Conservation (phyloP, 176 grass and related monocot species). For the Rhynchospora breviuscula region DNA sequence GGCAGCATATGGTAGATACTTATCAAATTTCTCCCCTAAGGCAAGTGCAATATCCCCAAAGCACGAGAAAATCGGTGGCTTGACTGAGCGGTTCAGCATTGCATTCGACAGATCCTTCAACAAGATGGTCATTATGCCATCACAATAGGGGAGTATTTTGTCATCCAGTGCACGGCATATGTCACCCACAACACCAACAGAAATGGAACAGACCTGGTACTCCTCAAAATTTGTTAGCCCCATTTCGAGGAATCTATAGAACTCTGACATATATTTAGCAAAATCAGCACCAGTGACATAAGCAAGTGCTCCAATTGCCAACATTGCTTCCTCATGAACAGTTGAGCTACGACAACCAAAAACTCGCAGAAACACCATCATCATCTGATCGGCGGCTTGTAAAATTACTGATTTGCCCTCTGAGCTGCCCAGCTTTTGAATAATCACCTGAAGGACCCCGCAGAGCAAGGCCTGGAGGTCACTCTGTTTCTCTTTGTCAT, state of each 20-base stretch:
- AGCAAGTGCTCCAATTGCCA: conserved; percentile 81
- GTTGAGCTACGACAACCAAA: conserved; percentile 72
- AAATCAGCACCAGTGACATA: conserved; percentile 86
- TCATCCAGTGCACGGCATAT: conserved; percentile 77
- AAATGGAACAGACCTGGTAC: conserved; percentile 86
- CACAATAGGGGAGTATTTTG: conserved; percentile 73
- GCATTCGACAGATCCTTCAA: conserved; percentile 79
- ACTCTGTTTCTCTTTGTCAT: conserved; percentile 67
- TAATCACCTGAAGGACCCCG: conserved; percentile 80
- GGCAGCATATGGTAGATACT: conserved; percentile 73
- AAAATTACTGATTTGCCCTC: conserved; percentile 59
- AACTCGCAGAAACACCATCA: conserved; percentile 69
- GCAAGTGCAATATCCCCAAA: conserved; percentile 90
- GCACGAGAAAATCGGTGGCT: conserved; percentile 76
- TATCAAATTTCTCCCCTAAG: conserved; percentile 83
- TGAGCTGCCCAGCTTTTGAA: conserved; percentile 73
- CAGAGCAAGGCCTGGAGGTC: conserved; percentile 82
- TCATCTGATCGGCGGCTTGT: conserved; percentile 72
- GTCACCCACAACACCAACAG: conserved; percentile 84
- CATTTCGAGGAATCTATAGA: conserved; percentile 75
- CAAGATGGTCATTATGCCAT: conserved; percentile 82
- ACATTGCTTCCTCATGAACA: conserved; percentile 96
- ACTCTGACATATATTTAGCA: conserved; percentile 71
- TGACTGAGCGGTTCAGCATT: conserved; percentile 74
- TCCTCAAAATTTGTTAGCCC: conserved; percentile 84